Base-by-base conservation (phyloP, 345 rosid species). In the Salix exigua region DNA sequence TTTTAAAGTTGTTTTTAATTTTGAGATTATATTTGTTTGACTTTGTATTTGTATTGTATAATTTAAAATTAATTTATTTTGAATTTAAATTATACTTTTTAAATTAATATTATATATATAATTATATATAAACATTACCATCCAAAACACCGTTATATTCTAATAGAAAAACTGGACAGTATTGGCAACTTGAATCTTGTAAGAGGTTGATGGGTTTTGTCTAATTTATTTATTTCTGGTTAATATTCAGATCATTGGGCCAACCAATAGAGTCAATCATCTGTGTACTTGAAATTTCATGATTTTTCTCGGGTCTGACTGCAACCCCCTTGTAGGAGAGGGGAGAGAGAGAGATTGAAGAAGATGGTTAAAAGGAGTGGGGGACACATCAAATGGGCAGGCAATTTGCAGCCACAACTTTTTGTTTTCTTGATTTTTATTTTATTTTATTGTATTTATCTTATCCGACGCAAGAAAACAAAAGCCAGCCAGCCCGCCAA, bases 391-490 rank as follows among this genome's bases (percentile, higher is more conserved):
- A 76, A 84, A 76, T 82, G 79, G 88, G 85, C 78, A 69, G 86
- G 62, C 88, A 75, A 86, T 44, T 87, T 82, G 84, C 82, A 85
- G 70, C 96, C 96, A 91, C 93, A 88, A 78, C 81, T 87, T 89
- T 89, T 87, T 76, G 5, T 62, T 72, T 72, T 48, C 46, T 48
- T 31, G 78, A 77, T 77, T 78, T 85, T 75, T 1, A 1, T 28
- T 38, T 40, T 2, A 2, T 40, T 68, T 12, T 13, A 55, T 71
- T 62, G 44, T 53, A 62, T 51, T 53, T 62, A 75, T 65, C 66
- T 75, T 72, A 82, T 76, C 79, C 66, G 33, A 23, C 31, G 62
- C 79, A 73, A 42, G 58, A 81, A 81, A 85, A 82, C 44, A 40
- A 81, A 73, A 77, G 40, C 74, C 79, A 73, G 58, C 79, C 81